phyloP scores from a whole-genome alignment of 202 grass and related monocot species.

The Eragrostis tef region DNA sequence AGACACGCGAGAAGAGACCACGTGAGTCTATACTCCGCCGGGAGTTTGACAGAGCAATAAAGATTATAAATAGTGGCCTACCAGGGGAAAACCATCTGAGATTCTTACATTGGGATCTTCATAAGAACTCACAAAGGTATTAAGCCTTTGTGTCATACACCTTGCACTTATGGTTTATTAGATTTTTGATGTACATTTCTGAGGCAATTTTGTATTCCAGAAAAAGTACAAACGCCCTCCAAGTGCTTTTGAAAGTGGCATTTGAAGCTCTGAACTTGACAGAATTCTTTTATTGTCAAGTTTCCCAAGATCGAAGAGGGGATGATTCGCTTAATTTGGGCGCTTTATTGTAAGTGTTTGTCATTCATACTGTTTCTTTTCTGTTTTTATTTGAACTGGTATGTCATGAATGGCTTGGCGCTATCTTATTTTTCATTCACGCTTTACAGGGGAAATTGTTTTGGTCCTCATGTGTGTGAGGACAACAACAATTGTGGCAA shows the following conservation, averaged over 20 bases:
- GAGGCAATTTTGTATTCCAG: constrained; percentile 51
- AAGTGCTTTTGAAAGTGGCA: constrained; percentile 72
- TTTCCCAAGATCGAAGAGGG: constrained; percentile 40
- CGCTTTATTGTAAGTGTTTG: constrained; percentile 60
- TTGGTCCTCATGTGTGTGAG: constrained; percentile 50
- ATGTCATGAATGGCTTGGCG: constrained; percentile 21
- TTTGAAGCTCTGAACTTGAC: constrained; percentile 67
- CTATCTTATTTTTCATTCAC: constrained; percentile 23
- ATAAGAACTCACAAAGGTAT: constrained; percentile 87
- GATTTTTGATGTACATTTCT: constrained; percentile 46
- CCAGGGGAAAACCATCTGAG: constrained; percentile 69
- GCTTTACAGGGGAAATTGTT: constrained; percentile 49
- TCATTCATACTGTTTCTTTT: constrained; percentile 15
- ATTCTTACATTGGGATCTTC: constrained; percentile 97
- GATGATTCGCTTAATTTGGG: constrained; percentile 50
- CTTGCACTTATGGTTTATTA: constrained; percentile 25
- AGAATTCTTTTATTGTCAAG: constrained; percentile 71
- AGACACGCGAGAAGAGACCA: constrained; percentile 80
- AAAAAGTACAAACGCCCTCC: constrained; percentile 71
- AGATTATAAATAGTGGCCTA: constrained; percentile 77
- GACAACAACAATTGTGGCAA: constrained; percentile 58
- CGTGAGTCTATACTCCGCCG: constrained; percentile 84
- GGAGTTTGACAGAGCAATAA: constrained; percentile 84
- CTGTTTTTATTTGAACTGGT: constrained; percentile 36
- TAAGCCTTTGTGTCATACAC: constrained; percentile 40